Evolutionary conservation across 305 asterid genomes (phyloP).

Genomic region (Plantago rigida): DNA sequence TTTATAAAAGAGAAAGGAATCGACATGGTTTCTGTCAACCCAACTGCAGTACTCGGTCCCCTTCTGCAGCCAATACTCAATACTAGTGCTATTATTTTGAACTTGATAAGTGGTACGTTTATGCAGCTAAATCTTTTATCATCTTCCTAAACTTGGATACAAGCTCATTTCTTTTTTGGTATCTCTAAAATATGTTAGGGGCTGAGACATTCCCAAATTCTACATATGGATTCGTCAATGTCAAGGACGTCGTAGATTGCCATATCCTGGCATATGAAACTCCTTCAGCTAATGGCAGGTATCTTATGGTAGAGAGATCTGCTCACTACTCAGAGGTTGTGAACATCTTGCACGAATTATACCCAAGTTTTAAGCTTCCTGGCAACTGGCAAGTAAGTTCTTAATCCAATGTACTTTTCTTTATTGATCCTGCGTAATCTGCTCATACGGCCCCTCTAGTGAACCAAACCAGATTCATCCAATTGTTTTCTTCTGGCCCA

Average conservation of each 20-base stretch:
- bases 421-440: too few relatives aligned
- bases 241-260: constrained; percentile 36
- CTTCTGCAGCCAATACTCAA: constrained; percentile 51
- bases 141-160: neutral
- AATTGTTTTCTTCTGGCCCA: neutral
- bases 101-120: constrained; percentile 30
- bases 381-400: constrained; percentile 33
- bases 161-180: neutral
- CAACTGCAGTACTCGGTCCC: constrained; percentile 45
- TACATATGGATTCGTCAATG: constrained; percentile 31
- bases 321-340: constrained; percentile 31
- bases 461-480: too few relatives aligned
- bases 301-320: constrained; percentile 29
- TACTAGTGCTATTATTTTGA: constrained; percentile 34
- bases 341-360: constrained; percentile 28
- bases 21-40: constrained; percentile 42
- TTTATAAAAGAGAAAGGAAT: constrained; percentile 44
- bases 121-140: neutral
- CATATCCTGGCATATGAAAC: constrained; percentile 39
- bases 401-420: neutral
- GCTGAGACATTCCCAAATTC: constrained; percentile 33
- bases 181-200: constrained; percentile 26
- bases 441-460: too few relatives aligned
- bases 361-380: constrained; percentile 31
- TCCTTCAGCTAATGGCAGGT: constrained; percentile 37